Base-by-base conservation (phyloP, 768 basidiomycete species). In the Chlorophyllum brunneum region DNA sequence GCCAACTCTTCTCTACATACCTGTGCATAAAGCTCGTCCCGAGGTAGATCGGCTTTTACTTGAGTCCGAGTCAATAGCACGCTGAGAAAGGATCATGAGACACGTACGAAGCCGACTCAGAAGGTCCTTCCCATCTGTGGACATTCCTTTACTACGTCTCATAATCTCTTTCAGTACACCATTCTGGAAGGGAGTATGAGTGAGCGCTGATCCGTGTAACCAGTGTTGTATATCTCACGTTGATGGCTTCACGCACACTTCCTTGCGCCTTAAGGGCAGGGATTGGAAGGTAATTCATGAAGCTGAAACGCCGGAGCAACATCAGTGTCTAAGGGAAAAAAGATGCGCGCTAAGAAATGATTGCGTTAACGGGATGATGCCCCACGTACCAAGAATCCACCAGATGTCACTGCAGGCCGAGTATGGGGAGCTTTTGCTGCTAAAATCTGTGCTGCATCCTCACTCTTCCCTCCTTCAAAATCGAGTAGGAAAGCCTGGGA, bases 401-500 rank as follows among this genome's bases (percentile, higher is more conserved):
- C 55, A 54, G 1, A 43, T 47, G 51, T 61, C 49, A 56, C 56
- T 33, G 26, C 65, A 56, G 46, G 40, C 55, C 34, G 58, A 58
- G 48, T 61, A 59, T 48, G 63, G 55, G 56, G 54, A 48, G 42
- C 46, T 67, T 66, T 67, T 5, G 63, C 57, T 7, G 50, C 54
- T 27, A 57, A 56, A 43, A 71, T 69, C 30, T 52, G 49, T 36
- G 56, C 46, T 10, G 68, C 67, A 24, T 67, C 69, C 5, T 56
- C 57, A 44, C 59, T 61, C 49, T 61, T 51, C 16, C 68, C 70
- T 11, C 61, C 57, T 33, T 61, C 55, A 59, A 71, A 70, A 54
- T 71, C 66, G 58, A 70, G 65, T 20, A 59, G 63, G 43, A 70
- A 71, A 3, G 30, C 58, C 69, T 48, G 16, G 22, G n/a, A 16